These are phyloP conservation scores for Brettanomyces custersianus DNA, from an alignment of 805 yeast species.

Conservation along the genomic window DNA sequence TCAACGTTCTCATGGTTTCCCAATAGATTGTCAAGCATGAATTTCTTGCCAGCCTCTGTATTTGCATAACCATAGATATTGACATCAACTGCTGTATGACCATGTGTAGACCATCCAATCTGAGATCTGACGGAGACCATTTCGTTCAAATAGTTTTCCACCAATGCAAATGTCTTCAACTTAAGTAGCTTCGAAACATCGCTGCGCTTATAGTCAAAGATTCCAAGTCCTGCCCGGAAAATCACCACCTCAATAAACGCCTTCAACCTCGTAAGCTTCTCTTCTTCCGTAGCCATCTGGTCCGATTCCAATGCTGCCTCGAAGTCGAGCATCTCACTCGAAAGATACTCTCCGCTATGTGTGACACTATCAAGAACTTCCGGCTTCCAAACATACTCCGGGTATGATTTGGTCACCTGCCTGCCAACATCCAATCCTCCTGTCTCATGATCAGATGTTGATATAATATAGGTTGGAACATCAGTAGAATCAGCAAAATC, in stretches of 20 bases:
- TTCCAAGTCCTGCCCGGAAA: slow-evolving; percentile 58
- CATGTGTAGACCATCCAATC: slow-evolving; percentile 95
- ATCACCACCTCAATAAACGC: slow-evolving; percentile 44
- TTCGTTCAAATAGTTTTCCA: slow-evolving; percentile 44
- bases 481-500: slow-evolving; percentile 61
- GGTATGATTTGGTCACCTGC: slow-evolving; percentile 60
- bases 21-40: slow-evolving; percentile 38
- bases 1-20: slow-evolving; percentile 88
- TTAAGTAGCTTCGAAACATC: slow-evolving; percentile 42
- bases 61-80: slow-evolving; percentile 79
- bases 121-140: slow-evolving; percentile 77
- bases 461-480: slow-evolving; percentile 67
- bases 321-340: slow-evolving; percentile 31
- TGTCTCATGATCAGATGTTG: slow-evolving; percentile 93
- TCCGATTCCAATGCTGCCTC: slow-evolving; percentile 2
- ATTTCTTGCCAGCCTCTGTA: slow-evolving; percentile 32
- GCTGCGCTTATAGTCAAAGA: slow-evolving; percentile 41
- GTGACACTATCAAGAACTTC: slow-evolving; percentile 59
- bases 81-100: slow-evolving; percentile 94
- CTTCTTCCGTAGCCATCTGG: slow-evolving; percentile 1
- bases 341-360: slow-evolving; percentile 70
- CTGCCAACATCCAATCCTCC: slow-evolving; percentile 89
- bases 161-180: slow-evolving; percentile 19
- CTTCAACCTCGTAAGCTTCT: slow-evolving; percentile 19
- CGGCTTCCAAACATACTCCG: slow-evolving; percentile 86